Evolutionary conservation across 768 basidiomycete genomes (phyloP).

Genomic region (Lactarius vividus): DNA sequence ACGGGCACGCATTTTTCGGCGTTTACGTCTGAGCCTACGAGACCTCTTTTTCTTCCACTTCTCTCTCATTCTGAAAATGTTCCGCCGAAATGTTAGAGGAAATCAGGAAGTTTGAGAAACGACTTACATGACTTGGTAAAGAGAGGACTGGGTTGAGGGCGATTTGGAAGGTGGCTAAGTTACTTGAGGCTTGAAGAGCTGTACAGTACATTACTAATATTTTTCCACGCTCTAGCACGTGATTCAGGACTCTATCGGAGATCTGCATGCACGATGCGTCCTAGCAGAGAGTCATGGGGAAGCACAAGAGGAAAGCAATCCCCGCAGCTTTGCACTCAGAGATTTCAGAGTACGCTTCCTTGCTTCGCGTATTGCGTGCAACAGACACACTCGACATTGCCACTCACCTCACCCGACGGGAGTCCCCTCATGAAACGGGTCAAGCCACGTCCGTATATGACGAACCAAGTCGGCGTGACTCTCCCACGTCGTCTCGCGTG

Average conservation of each 20-base stretch:
- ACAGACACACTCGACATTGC: slow-evolving; percentile 57
- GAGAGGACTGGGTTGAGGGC: slow-evolving; percentile 20
- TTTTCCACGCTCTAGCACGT: slow-evolving; percentile 24
- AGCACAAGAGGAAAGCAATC: slow-evolving; percentile 45
- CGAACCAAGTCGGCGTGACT: slow-evolving; percentile 8
- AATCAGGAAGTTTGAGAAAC: neutral
- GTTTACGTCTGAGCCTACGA: slow-evolving; percentile 88
- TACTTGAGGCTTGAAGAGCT: slow-evolving; percentile 36
- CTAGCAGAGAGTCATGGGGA: slow-evolving; percentile 36
- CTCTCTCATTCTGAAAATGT: slow-evolving; percentile 74
- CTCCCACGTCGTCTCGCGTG: slow-evolving; percentile 12
- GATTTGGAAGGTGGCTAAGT: slow-evolving; percentile 4
- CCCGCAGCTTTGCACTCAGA: slow-evolving; percentile 59
- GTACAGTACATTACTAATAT: slow-evolving; percentile 37
- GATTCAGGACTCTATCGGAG: neutral
- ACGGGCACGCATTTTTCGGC: slow-evolving; percentile 95
- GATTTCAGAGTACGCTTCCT: slow-evolving; percentile 62
- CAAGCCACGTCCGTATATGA: slow-evolving; percentile 4
- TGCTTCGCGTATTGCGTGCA: slow-evolving; percentile 63
- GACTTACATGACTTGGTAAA: slow-evolving; percentile 28
- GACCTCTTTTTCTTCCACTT: slow-evolving; percentile 98
- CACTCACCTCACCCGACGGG: slow-evolving; percentile 41
- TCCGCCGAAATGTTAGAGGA: neutral
- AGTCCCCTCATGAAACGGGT: neutral
- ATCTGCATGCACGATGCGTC: too few species aligned